Evolutionary conservation across 805 yeast species (phyloP).

Genomic region (Peterozyma xylosa): DNA sequence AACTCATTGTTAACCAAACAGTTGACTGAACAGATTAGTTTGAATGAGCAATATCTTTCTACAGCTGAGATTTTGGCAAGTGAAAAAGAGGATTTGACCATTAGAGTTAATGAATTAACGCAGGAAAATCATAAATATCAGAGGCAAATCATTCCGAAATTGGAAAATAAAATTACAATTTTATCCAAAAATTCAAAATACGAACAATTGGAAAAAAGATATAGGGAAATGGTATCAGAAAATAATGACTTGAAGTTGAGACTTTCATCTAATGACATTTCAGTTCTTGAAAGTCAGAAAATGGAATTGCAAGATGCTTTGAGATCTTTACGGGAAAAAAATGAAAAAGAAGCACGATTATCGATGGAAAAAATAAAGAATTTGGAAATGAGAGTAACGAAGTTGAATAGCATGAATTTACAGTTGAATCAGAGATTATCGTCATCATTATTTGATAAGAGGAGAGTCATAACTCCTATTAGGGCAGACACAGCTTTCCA

Average conservation of each 20-base stretch:
- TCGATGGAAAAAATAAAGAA: slow-evolving; percentile 17
- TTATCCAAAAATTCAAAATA: slow-evolving; percentile 18
- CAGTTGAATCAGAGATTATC: slow-evolving; percentile 2
- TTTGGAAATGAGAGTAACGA: slow-evolving; percentile 15
- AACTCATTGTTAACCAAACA: slow-evolving; percentile 44
- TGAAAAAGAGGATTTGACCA: slow-evolving; percentile 28
- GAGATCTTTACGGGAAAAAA: slow-evolving; percentile 18
- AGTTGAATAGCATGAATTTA: slow-evolving; percentile 10
- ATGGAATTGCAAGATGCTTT: slow-evolving; percentile 23
- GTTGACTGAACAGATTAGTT: slow-evolving; percentile 39
- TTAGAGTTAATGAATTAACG: slow-evolving; percentile 30
- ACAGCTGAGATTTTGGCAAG: slow-evolving; percentile 31
- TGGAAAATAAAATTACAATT: slow-evolving; percentile 33
- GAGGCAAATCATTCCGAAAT: slow-evolving; percentile 34
- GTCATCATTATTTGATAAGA: too few species aligned
- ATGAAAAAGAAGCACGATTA: slow-evolving; percentile 17
- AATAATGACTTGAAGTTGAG: slow-evolving; percentile 26
- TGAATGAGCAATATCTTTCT: slow-evolving; percentile 36
- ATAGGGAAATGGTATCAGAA: slow-evolving; percentile 21
- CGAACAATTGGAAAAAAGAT: slow-evolving; percentile 16
- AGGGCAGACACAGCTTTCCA: slow-evolving; percentile 1
- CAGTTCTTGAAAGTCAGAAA: slow-evolving; percentile 19
- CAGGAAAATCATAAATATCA: slow-evolving; percentile 34
- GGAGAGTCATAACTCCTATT: too few species aligned
- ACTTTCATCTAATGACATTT: slow-evolving; percentile 15